Percentiles rank a stretch among this genome's conserved stretches.
Conservation (phyloP, 2,329 filamentous ascomycete genomes). For the Neofusicoccum sp. region DNA sequence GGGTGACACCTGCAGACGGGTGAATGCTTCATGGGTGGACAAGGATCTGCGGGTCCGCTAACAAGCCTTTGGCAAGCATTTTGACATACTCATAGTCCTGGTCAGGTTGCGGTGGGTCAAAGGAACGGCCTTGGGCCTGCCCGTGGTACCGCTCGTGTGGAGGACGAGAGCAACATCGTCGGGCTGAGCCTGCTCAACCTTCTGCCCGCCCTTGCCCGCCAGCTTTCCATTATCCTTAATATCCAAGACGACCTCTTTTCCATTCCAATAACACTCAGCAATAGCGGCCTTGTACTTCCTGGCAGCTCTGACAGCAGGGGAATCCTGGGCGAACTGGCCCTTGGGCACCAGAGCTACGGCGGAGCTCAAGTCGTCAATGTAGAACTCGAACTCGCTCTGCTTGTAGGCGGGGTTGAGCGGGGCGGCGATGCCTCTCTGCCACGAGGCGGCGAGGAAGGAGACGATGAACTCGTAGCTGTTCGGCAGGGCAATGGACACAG, state of each 20-base stretch:
- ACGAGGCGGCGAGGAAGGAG: conserved; percentile 81
- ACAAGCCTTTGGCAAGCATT: no score
- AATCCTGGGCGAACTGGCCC: conserved; percentile 67
- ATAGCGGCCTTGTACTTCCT: conserved; percentile 80
- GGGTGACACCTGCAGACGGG: not conserved
- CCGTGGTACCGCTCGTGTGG: conserved; percentile 84
- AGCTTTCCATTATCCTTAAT: conserved; percentile 76
- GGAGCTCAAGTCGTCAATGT: conserved; percentile 84
- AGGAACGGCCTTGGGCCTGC: conserved; percentile 81
- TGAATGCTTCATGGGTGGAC: not conserved
- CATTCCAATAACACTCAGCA: conserved; percentile 83
- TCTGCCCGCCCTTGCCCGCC: conserved; percentile 50
- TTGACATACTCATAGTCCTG: conserved; percentile 72
- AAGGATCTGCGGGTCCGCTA: no score
- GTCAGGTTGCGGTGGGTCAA: conserved; percentile 81
- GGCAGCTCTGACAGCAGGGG: conserved; percentile 74
- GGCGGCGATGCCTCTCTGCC: conserved; percentile 80
- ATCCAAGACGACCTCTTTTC: conserved; percentile 70
- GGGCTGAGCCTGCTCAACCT: conserved; percentile 61
- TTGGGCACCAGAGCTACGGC: conserved; percentile 75
- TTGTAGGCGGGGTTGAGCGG: conserved; percentile 89
- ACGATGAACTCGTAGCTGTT: conserved; percentile 91
- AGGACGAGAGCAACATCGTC: conserved; percentile 81
- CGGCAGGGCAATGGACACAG: conserved; percentile 79
- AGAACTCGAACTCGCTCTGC: conserved; percentile 89